Evolutionary conservation across 2,329 filamentous ascomycete species (phyloP).

Genomic region (Neocatenulostroma microsporum): DNA sequence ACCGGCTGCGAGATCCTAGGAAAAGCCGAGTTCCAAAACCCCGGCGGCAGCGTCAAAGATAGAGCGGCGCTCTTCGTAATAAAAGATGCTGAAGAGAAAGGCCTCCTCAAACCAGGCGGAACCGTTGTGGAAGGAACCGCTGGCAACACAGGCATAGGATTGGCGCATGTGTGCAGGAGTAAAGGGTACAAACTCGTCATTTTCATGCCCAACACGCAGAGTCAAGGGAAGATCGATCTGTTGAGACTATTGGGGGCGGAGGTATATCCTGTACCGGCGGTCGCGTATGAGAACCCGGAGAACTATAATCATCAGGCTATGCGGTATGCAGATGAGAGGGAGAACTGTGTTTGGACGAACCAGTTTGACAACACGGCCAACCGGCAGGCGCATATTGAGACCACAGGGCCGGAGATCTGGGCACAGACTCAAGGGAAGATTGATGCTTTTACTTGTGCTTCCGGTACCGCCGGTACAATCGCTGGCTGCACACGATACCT

Average conservation of each 20-base stretch:
- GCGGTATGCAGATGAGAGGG: conserved; percentile 75
- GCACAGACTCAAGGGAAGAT: conserved; percentile 75
- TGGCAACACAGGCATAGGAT: conserved; percentile 94
- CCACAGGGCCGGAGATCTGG: conserved; percentile 97
- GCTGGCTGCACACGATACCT: conserved; percentile 83
- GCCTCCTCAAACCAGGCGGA: conserved; percentile 72
- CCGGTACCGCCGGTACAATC: conserved; percentile 84
- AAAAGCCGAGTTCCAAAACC: conserved; percentile 99
- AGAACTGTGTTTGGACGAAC: conserved; percentile 96
- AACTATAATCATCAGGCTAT: conserved; percentile 98
- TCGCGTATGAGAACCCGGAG: conserved; percentile 86
- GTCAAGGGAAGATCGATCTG: conserved; percentile 94
- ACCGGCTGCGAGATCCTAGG: conserved; percentile 92
- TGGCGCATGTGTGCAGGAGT: conserved; percentile 90
- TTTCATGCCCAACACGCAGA: conserved; percentile 99
- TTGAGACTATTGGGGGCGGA: conserved; percentile 85
- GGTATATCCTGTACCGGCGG: conserved; percentile 90
- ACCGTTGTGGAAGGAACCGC: conserved; percentile 96
- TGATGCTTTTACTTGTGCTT: conserved; percentile 92
- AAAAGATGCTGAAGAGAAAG: conserved; percentile 82
- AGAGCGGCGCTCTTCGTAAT: conserved; percentile 91
- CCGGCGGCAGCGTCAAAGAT: conserved; percentile 92
- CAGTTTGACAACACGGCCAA: conserved; percentile 98
- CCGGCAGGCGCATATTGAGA: conserved; percentile 88
- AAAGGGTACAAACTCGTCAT: conserved; percentile 93